Evolutionary conservation across 495 filamentous ascomycete species (phyloP), one percentile per base, ranked within the genome.

Genomic region (Parachaetomium inaequale): DNA sequence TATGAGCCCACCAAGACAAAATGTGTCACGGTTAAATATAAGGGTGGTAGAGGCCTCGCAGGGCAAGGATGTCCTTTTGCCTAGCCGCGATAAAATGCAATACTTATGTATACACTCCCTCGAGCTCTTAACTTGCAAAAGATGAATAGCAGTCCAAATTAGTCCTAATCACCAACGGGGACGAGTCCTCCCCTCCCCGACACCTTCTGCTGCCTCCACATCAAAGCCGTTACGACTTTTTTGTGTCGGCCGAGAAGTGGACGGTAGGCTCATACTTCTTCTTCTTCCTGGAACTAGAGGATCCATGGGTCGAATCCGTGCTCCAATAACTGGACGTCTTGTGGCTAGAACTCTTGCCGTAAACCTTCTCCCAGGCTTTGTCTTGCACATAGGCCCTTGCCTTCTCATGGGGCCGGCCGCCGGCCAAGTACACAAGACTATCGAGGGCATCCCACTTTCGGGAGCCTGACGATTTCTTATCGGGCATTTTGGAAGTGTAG

Each of bases 401-500:
- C 28, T 46, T 31, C 1, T 47, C 23, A 17, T 58, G 55, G 6
- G 55, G 28, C 4, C 26, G 42, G 3, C 55, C 55, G 42, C 55
- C 55, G 5, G 55, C 40, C 2, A 47, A 10, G 15, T 23, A 58
- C 0, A 58, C 23, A 19, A 34, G 26, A 2, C 1, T 58, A n/a
- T 58, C 55, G 28, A 58, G 42, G 8, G 1, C 4, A 25, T 46
- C 40, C 55, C 55, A 58, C 23, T 46, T 58, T 19, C 36, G 23
- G 3, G 40, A 28, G 26, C 25, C 17, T 31, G 36, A 45, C 3
- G 28, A 15, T 8, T 47, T 36, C 2, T 28, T 49, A 14, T n/a
- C 15, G 25, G 47, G 17, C 47, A 50, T 50, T 2, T 31, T 31
- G 25, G 7, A 17, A 26, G 7, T 47, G 45, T 47, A 45, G n/a